A percentile compares a stretch with the other conserved stretches of the same genome.
Conservation (phyloP, 306 rosid species). For the Pueraria montana region DNA sequence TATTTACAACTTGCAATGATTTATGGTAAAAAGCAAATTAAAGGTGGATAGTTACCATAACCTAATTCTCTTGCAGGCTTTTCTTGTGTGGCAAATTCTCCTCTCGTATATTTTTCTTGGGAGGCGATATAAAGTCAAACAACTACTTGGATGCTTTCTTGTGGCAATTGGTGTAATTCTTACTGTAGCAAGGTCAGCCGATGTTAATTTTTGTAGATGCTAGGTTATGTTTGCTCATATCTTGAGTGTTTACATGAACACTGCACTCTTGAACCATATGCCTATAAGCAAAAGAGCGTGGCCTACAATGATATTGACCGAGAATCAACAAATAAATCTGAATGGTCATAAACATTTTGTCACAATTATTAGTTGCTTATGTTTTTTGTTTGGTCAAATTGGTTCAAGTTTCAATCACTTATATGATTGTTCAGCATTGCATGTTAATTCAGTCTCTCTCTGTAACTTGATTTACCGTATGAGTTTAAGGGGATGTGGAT, state of each 20-base stretch:
- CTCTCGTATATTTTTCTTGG: slow-evolving; percentile 75
- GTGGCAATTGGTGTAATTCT: slow-evolving; percentile 81
- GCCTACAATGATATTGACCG: slow-evolving; percentile 5
- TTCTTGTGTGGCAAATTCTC: slow-evolving; percentile 50
- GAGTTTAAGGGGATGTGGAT: slow-evolving; percentile 30
- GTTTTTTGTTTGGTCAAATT: slow-evolving; percentile 32
- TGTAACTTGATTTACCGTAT: slow-evolving; percentile 16
- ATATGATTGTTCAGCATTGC: neutral
- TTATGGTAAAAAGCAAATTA: slow-evolving; percentile 11
- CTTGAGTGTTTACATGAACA: slow-evolving; percentile 26
- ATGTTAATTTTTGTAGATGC: slow-evolving; percentile 32
- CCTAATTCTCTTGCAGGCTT: slow-evolving; percentile 68
- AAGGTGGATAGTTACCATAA: slow-evolving; percentile 41
- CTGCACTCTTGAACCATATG: slow-evolving; percentile 7
- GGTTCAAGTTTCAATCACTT: neutral
- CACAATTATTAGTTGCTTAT: neutral
- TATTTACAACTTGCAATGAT: slow-evolving; percentile 8
- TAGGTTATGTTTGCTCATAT: slow-evolving; percentile 2
- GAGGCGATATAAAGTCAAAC: slow-evolving; percentile 81
- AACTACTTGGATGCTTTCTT: slow-evolving; percentile 90
- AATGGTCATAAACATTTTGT: neutral
- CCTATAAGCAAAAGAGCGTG: slow-evolving; percentile 3
- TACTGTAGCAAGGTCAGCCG: slow-evolving; percentile 84
- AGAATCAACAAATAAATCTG: slow-evolving; percentile 12
- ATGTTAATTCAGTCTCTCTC: neutral